Evolutionary conservation across 176 grass and related monocot genomes (phyloP).

Genomic region (Bothriochloa decipiens): DNA sequence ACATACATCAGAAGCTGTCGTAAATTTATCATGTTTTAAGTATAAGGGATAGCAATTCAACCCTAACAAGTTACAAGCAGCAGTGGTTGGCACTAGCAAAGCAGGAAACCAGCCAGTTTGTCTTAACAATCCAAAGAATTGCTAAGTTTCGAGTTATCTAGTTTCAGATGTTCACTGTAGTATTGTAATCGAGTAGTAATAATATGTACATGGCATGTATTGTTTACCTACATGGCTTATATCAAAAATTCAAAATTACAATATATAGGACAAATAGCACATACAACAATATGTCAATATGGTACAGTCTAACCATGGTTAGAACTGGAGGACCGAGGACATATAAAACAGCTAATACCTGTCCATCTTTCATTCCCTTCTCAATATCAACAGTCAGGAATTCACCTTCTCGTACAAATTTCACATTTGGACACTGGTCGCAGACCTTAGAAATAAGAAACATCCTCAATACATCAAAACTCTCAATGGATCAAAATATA

Average conservation of each 20-base stretch:
- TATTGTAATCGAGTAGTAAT: neutral
- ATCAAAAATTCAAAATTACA: neutral
- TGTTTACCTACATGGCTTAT: neutral
- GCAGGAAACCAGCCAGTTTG: slow-evolving; percentile 12
- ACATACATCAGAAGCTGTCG: neutral
- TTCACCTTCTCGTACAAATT: slow-evolving; percentile 87
- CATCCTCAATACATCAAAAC: neutral
- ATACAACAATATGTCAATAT: neutral
- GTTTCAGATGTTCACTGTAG: neutral
- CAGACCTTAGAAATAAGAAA: slow-evolving; percentile 66
- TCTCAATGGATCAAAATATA: neutral
- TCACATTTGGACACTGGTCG: slow-evolving; percentile 96
- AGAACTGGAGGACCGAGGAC: slow-evolving; percentile 2
- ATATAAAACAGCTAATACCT: slow-evolving; percentile 58
- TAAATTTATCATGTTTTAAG: neutral
- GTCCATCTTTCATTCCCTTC: slow-evolving; percentile 99
- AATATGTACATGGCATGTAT: neutral
- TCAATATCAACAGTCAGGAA: slow-evolving; percentile 99
- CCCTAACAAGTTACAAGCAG: neutral
- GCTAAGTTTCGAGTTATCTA: neutral
- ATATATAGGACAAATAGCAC: neutral
- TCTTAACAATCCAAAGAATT: slow-evolving; percentile 10
- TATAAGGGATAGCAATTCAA: neutral
- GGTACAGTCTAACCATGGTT: neutral
- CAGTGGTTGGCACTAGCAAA: neutral